Evolutionary conservation across 306 rosid species (phyloP), one percentile per base, ranked within the genome.

Genomic region (Pterocarpus macrocarpus): DNA sequence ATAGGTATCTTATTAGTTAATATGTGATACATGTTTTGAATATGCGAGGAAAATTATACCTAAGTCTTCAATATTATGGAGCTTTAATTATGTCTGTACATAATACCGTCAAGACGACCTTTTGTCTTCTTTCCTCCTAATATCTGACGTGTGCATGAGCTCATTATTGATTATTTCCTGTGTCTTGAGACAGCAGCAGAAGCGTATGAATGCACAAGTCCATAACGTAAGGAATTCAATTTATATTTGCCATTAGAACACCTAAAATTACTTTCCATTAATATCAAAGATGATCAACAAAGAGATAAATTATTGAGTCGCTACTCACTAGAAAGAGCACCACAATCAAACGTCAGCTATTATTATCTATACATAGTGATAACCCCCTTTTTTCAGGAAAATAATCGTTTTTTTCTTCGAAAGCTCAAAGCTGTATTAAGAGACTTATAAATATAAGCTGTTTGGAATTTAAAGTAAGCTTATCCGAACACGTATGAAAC

Each of bases 341-440:
- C 82, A 80, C 12, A 73, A 61, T 73, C 77, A 47, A 73, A 84
- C 30, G 30, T 61, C 47, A 5, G 63, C 30, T 49, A 22, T 22
- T 0, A 72, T 3, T 59, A 57, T 53, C 14, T 7, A 43, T 43
- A 68, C 68, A 84, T 64, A 22, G 28, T 0, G 28, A 22, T 22
- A 22, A 22, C 28, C 28, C 28, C 28, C 28, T 22, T 22, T 22
- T 22, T 22, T 22, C 28, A 22, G 28, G 28, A 22, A 22, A 22
- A 22, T 22, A 22, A 22, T 22, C 28, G 0, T 22, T 22, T 22
- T 22, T 22, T 22, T 22, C 1, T 22, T 22, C 28, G 1, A 22
- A 22, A 22, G 28, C 28, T 22, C 28, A 22, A 22, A 22, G 28
- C 28, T 1, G 28, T 22, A 22, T 22, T 22, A 22, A 39, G 44